Base-by-base conservation (phyloP, 495 filamentous ascomycete genomes). In the Aspergillus heteromorphus region DNA sequence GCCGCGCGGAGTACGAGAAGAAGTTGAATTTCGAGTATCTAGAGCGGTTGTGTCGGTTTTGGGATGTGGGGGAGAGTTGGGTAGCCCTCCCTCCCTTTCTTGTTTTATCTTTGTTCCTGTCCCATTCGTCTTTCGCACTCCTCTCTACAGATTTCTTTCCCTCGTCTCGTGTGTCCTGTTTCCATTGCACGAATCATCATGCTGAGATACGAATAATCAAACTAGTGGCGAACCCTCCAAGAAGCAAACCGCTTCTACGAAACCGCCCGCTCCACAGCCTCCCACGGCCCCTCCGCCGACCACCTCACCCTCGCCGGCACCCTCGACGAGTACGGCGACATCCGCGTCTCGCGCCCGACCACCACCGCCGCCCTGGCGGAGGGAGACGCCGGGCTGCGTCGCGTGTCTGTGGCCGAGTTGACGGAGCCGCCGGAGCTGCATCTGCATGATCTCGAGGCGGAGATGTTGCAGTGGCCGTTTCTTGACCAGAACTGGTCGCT, bases 391-490 rank as follows among this genome's bases (percentile, higher is more conserved):
- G 23, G 51, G 4, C 1, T 53, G 7, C 16, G 43, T 1, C 14
- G 21, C 5, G 18, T 19, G 45, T n/a, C 6, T n/a, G 31, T 25
- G 13, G 16, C 19, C 6, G 41, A 29, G 21, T n/a, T 45, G 18
- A 11, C 20, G 10, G 36, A 45, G 19, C 50, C 50, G 25, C 49
- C 19, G 7, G 2, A 52, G 34, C 40, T 54, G 38, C 65, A 70
- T 41, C 40, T 54, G 38, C 65, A 70, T 41, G 66, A 73, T 23
- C 45, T 71, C 5, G 73, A 76, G 30, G 60, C 67, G 0, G 73
- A 76, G 29, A 72, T 76, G 67, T 63, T 74, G 49, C 69, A 76
- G 50, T 76, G 73, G 73, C 73, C 72, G 1, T 76, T 76, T 43
- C 69, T 74, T 29, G 70, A 74, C 49, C 72, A 65, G 17, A 70